These are phyloP conservation scores for Hymenoscyphus infarciens DNA, from an alignment of 2,329 filamentous ascomycete species.

Conservation along the genomic window DNA sequence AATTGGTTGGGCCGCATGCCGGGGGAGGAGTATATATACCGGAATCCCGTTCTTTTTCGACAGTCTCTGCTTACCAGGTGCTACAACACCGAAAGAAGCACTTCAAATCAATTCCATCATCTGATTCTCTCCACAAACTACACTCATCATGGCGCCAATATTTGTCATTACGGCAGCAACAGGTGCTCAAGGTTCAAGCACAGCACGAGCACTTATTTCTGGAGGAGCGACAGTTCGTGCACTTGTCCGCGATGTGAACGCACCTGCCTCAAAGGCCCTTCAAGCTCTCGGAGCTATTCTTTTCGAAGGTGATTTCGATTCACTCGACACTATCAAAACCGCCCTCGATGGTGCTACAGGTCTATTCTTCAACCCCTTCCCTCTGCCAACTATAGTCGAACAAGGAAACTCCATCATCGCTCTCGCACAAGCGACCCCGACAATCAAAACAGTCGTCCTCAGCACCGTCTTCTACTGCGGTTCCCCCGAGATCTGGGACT, in stretches of 20 bases:
- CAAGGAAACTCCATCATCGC: slow-evolving; percentile 13
- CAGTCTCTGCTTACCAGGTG: not conserved
- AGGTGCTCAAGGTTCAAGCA: not conserved
- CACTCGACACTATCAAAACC: slow-evolving; percentile 32
- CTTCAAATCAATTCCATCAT: not conserved
- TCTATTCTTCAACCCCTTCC: slow-evolving; percentile 13
- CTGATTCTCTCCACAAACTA: not conserved
- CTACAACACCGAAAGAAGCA: not conserved
- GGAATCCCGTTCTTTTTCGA: not conserved
- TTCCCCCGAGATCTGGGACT: slow-evolving; percentile 8
- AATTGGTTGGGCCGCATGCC: not conserved
- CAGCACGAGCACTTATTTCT: slow-evolving; percentile 36
- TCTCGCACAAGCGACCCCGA: slow-evolving; percentile 8
- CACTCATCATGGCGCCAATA: not conserved
- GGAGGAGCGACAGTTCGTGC: slow-evolving; percentile 37
- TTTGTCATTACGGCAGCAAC: slow-evolving; percentile 5
- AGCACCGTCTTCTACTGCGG: slow-evolving; percentile 13
- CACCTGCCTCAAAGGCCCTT: slow-evolving; percentile 32
- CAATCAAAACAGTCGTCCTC: slow-evolving; percentile 14
- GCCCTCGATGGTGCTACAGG: slow-evolving; percentile 37
- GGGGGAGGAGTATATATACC: not conserved
- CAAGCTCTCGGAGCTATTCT: slow-evolving; percentile 32
- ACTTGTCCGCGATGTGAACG: slow-evolving; percentile 35
- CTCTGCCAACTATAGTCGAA: slow-evolving; percentile 1
- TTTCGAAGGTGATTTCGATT: slow-evolving; percentile 38